Evolutionary conservation across 805 yeast species (phyloP).

Genomic region (Barnettozyma populi): DNA sequence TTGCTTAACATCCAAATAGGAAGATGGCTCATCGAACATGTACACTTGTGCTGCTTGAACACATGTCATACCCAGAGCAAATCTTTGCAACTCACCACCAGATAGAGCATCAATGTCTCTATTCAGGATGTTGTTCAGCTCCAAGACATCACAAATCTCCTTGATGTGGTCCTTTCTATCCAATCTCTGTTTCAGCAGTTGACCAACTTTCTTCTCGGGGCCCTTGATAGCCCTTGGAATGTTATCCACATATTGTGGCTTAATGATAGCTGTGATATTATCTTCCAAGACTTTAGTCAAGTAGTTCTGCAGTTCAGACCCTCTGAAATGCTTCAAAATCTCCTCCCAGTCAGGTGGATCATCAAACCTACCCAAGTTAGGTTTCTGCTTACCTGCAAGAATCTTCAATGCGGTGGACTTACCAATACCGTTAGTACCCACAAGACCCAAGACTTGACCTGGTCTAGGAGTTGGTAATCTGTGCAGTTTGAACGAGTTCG

Average conservation of each 20-base stretch:
- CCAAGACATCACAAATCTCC: slow-evolving; percentile 61
- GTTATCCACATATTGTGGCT: slow-evolving; percentile 98
- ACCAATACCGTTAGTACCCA: slow-evolving; percentile 99
- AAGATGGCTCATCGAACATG: slow-evolving; percentile 99
- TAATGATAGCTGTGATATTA: slow-evolving; percentile 91
- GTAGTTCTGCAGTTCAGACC: slow-evolving; percentile 94
- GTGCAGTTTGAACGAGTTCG: slow-evolving; percentile 95
- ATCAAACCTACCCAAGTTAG: slow-evolving; percentile 90
- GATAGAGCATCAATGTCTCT: slow-evolving; percentile 89
- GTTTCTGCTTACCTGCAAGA: slow-evolving; percentile 95
- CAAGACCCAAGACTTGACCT: slow-evolving; percentile 96
- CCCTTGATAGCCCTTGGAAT: slow-evolving; percentile 95
- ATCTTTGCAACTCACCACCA: slow-evolving; percentile 98
- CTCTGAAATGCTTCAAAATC: slow-evolving; percentile 86
- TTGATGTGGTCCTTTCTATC: slow-evolving; percentile 67
- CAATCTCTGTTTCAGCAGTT: slow-evolving; percentile 66
- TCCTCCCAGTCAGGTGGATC: slow-evolving; percentile 98
- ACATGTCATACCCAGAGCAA: slow-evolving; percentile 96
- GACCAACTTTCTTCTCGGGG: slow-evolving; percentile 81
- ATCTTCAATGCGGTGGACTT: slow-evolving; percentile 96
- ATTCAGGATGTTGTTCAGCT: slow-evolving; percentile 66
- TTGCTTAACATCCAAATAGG: slow-evolving; percentile 96
- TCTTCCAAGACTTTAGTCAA: slow-evolving; percentile 93
- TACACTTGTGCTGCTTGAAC: slow-evolving; percentile 92
- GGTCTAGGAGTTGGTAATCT: slow-evolving; percentile 98